phyloP scores from a whole-genome alignment of 2,329 filamentous ascomycete genomes.

The Pseudogymnoascus sp. region DNA sequence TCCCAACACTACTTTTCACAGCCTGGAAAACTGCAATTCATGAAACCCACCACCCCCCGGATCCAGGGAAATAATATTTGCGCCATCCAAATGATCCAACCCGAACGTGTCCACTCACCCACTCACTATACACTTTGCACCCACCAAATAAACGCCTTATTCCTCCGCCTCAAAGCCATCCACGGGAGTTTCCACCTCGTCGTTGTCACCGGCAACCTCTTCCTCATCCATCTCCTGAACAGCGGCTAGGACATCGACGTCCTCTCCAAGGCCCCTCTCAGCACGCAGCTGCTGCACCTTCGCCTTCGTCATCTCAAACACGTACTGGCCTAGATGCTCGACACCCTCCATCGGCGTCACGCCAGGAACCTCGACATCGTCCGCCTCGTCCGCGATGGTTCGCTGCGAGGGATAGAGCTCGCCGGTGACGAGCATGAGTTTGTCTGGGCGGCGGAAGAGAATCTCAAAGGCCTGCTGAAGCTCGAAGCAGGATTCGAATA shows the following conservation, averaged over 20 bases:
- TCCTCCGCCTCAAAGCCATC: constrained; percentile 7
- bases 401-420: constrained; percentile 74
- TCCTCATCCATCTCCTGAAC: constrained; percentile 8
- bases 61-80: background rate
- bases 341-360: constrained; percentile 76
- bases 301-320: constrained; percentile 81
- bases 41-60: constrained; percentile 4
- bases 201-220: background rate
- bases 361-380: constrained; percentile 41
- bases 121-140: background rate
- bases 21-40: background rate
- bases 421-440: constrained; percentile 69
- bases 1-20: constrained; percentile 6
- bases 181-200: background rate
- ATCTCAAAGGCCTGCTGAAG: constrained; percentile 77
- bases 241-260: background rate
- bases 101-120: background rate
- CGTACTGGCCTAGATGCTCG: constrained; percentile 92
- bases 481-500: constrained; percentile 86
- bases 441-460: constrained; percentile 68
- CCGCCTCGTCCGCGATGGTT: constrained; percentile 33
- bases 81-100: constrained; percentile 3
- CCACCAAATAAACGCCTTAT: background rate
- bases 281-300: constrained; percentile 24
- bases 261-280: background rate